Evolutionary conservation across 2,329 filamentous ascomycete genomes (phyloP), one percentile per base, ranked within the genome.

Genomic region (Aspergillus clavatus): DNA sequence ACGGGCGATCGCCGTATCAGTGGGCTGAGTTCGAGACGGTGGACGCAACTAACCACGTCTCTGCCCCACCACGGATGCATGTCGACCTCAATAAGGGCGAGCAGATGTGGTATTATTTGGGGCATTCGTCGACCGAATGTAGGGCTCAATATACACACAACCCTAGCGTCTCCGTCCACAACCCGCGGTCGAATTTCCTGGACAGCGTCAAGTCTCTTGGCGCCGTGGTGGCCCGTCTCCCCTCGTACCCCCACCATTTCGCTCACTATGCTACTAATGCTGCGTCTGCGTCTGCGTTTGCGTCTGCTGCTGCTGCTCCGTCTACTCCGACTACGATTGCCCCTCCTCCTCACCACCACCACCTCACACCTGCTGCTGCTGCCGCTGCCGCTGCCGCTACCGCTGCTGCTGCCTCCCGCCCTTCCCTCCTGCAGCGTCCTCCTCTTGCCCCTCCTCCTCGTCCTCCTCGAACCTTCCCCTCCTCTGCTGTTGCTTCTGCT

Each of bases 141-240:
- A 89, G 84, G 66, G 84, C 89, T 21, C 89, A 94, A 64, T 98
- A 93, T 69, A 95, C 90, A 4, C 87, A 93, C 58, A 83, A 95
- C 68, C 80, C 78, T 35, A 71, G 68, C 47, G 74, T 73, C 46
- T 54, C 58, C 48, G 56, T 69, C 51, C 70, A 75, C 66, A 74
- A 76, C 58, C 67, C 68, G 51, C 65, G 68, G 50, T 69, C 72
- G 49, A 74, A 74, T 65, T 76, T 75, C 66, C 64, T 76, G 44
- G 71, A 74, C 52, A 69, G 65, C 53, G 68, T 74, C 50, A 69
- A 68, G 61, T 64, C 62, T 45, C 59, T 65, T 59, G 62, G 62
- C 59, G 59, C 62, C 47, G 53, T 56, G 53, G 53, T 57, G 51
- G 53, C 52, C 53, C 57, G 56, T 47, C 46, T 54, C 45, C 55